A percentile compares a stretch with the other conserved stretches of the same genome.
Conservation (phyloP, 352 stramenopile species). For the Globisporangium okanoganense region DNA sequence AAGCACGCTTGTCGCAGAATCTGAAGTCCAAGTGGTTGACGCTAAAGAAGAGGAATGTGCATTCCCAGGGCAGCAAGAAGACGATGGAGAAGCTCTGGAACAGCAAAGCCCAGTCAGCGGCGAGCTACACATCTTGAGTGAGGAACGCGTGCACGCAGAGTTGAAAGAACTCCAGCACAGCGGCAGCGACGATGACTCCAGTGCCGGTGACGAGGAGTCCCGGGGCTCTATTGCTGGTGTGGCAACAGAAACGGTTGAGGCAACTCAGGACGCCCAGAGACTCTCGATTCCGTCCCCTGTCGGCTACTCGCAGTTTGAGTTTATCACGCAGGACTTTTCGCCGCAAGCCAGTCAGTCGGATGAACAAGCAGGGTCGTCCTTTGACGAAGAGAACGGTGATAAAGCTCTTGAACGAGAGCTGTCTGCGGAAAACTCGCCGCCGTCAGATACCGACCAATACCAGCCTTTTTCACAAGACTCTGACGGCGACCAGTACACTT, state of each 20-base stretch:
- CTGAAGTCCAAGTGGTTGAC: background rate
- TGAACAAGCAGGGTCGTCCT: background rate
- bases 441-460: background rate
- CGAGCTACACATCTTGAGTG: background rate
- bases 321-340: slow-evolving; percentile 9
- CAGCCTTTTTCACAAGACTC: slow-evolving; percentile 8
- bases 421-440: no score
- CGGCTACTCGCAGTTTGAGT: slow-evolving; percentile 17
- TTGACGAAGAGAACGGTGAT: background rate
- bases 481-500: slow-evolving; percentile 3
- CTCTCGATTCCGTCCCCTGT: slow-evolving; percentile 6
- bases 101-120: background rate
- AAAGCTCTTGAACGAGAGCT: background rate
- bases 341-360: background rate
- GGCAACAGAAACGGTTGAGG: background rate
- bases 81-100: background rate
- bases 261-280: background rate
- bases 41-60: background rate
- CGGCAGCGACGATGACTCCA: background rate
- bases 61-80: background rate
- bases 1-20: background rate
- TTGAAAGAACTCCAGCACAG: background rate
- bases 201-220: background rate
- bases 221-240: background rate
- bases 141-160: background rate